A percentile compares a stretch with the other conserved stretches of the same genome.
Evolutionary conservation across 2,329 filamentous ascomycete genomes (phyloP).

Genomic region (Xylariaceae sp.): DNA sequence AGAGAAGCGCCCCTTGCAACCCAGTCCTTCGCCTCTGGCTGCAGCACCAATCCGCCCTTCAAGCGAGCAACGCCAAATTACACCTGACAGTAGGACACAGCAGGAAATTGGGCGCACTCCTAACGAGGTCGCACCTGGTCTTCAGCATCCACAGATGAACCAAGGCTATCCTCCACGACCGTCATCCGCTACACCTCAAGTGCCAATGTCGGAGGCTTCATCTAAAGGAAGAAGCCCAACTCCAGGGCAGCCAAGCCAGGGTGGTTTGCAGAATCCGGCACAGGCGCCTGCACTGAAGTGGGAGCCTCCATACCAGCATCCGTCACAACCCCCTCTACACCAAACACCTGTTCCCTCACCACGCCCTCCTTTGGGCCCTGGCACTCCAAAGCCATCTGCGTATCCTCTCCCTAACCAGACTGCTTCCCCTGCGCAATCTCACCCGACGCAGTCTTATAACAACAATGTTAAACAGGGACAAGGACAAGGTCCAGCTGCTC

Average conservation of each 20-base stretch:
- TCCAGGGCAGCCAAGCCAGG: conserved; percentile 25
- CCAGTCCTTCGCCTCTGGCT: conserved; percentile 23
- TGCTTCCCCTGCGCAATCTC: conserved; percentile 22
- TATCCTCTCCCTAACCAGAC: conserved; percentile 24
- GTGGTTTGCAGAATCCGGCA: conserved; percentile 13
- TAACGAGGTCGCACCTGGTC: conserved; percentile 29
- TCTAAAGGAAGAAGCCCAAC: conserved; percentile 31
- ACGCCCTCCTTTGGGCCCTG: conserved; percentile 26
- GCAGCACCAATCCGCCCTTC: conserved; percentile 16
- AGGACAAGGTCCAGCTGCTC: conserved; percentile 26
- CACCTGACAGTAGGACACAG: conserved; percentile 22
- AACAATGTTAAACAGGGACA: conserved; percentile 21
- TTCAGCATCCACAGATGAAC: conserved; percentile 38
- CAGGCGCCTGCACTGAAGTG: conserved; percentile 36
- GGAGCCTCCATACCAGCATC: conserved; percentile 36
- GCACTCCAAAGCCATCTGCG: conserved; percentile 24
- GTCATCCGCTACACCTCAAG: conserved; percentile 24
- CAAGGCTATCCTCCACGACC: conserved; percentile 29
- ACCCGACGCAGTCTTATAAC: conserved; percentile 23
- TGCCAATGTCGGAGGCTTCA: conserved; percentile 27
- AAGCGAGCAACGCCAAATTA: conserved; percentile 23
- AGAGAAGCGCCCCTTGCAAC: conserved; percentile 24
- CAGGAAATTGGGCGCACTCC: conserved; percentile 20
- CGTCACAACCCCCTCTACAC: conserved; percentile 29
- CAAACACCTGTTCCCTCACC: conserved; percentile 30